A percentile compares a stretch with the other conserved stretches of the same genome.
Evolutionary conservation across 495 filamentous ascomycete genomes (phyloP).

Genomic region (Penicillium parvum): DNA sequence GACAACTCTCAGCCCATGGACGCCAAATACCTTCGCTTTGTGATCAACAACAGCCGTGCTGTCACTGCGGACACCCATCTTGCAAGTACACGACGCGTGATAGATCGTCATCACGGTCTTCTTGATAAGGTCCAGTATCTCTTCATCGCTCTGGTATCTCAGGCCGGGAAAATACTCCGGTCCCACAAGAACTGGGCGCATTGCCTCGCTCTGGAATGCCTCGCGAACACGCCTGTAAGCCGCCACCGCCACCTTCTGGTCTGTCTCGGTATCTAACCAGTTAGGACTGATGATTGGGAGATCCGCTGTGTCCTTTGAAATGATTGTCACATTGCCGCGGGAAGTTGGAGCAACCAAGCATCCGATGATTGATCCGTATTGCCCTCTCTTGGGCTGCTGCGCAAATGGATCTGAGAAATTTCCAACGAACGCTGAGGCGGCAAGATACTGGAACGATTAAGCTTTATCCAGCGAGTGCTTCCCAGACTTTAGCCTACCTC

Average conservation of each 20-base stretch:
- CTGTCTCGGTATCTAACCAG: constrained; percentile 49
- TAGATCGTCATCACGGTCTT: constrained; percentile 43
- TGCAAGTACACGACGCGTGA: constrained; percentile 42
- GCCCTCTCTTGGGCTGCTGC: constrained; percentile 32
- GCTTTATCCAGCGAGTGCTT: neutral
- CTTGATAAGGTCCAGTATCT: constrained; percentile 46
- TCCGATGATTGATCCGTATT: constrained; percentile 45
- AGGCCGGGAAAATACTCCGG: constrained; percentile 50
- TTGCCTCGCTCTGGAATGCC: constrained; percentile 25
- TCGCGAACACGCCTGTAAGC: constrained; percentile 49
- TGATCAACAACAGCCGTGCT: constrained; percentile 52
- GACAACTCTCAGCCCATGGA: constrained; percentile 51
- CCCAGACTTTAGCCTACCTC: constrained; percentile 28
- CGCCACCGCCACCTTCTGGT: constrained; percentile 50
- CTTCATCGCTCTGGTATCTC: constrained; percentile 40
- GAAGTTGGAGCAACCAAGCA: constrained; percentile 44
- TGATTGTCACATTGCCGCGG: constrained; percentile 52
- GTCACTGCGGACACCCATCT: constrained; percentile 53
- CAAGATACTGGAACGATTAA: constrained; percentile 24
- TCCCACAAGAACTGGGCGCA: constrained; percentile 38
- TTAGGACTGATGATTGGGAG: constrained; percentile 53
- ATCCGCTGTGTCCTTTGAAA: constrained; percentile 33
- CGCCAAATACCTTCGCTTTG: constrained; percentile 51
- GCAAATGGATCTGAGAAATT: constrained; percentile 41
- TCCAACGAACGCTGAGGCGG: constrained; percentile 32